Base-by-base conservation (phyloP, 1,284 basidiomycete species). In the Cryptococcus sp. region DNA sequence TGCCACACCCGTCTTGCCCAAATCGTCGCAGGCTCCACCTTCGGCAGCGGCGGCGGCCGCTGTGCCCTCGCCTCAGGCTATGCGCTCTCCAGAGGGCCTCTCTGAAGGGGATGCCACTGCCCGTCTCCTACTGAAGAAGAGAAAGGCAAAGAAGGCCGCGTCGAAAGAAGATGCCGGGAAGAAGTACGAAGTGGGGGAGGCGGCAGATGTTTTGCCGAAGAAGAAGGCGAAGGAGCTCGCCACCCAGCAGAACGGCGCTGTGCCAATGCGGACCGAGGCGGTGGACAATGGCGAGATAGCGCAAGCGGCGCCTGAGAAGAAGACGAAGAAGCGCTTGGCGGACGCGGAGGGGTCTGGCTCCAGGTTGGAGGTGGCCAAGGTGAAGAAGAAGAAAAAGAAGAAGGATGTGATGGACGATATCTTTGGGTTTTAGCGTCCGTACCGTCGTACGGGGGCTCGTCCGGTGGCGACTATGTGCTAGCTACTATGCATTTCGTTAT, bases 361-460 rank as follows among this genome's bases (percentile, higher is more conserved):
- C 20, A 16, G 33, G 28, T 20, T 8, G 49, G 18, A 24, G 52
- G 37, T 23, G 47, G 37, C 37, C 11, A 55, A 52, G 40, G 23
- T 45, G 8, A 59, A 56, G 44, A 60, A 55, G 51, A 66, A 58
- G 50, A 61, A 62, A 53, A 63, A 61, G 59, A 68, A 64, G 55
- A 56, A 53, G 42, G 64, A 70, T 51, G 66, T 57, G 2, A 67
- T 72, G 61, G 72, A 75, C 49, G 71, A 72, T 56, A 73, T 75
- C 36, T 75, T 75, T 51, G 58, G 60, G 20, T 62, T 62, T 39
- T 62, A 44, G 15, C 20, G 20, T 45, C 40, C 5, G 12, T n/a
- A 39, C n/a, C n/a, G 12, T n/a, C n/a, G n/a, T n/a, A n/a, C n/a
- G n/a, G n/a, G n/a, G n/a, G n/a, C n/a, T n/a, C n/a, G n/a, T 33